A percentile compares a stretch with the other conserved stretches of the same genome.
These are phyloP conservation scores for Saturnispora sekii DNA, from an alignment of 805 yeast genomes.

Conservation along the genomic window DNA sequence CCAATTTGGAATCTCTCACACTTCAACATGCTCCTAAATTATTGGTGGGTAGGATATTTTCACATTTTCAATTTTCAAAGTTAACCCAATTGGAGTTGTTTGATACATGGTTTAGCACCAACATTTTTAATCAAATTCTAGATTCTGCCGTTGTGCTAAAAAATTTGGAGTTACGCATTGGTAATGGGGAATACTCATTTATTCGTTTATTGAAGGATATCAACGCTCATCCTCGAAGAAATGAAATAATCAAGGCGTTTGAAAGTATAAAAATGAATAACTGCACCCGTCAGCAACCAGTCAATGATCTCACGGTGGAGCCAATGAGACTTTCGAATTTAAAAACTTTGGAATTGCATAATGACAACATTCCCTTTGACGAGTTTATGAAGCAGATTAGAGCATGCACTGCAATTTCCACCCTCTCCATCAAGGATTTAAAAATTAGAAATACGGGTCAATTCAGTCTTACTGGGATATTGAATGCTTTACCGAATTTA, in stretches of 20 bases:
- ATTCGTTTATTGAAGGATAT: background rate
- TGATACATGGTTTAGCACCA: background rate
- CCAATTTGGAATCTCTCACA: background rate
- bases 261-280: background rate
- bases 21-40: background rate
- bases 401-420: background rate
- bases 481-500: conserved; percentile 2
- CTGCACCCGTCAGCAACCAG: background rate
- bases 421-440: background rate
- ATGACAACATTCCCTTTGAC: background rate
- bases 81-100: background rate
- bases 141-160: background rate
- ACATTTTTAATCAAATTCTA: background rate
- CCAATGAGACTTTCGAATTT: background rate
- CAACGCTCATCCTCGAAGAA: background rate
- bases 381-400: background rate
- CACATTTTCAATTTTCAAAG: conserved; percentile 2
- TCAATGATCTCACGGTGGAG: background rate
- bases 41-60: conserved; percentile 3
- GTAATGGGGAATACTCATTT: background rate
- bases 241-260: background rate
- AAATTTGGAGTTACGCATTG: background rate
- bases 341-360: conserved; percentile 3
- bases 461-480: conserved; percentile 3
- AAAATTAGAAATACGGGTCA: background rate